These are phyloP conservation scores for Scedosporium dehoogii DNA, from an alignment of 2,329 filamentous ascomycete species.

Conservation along the genomic window DNA sequence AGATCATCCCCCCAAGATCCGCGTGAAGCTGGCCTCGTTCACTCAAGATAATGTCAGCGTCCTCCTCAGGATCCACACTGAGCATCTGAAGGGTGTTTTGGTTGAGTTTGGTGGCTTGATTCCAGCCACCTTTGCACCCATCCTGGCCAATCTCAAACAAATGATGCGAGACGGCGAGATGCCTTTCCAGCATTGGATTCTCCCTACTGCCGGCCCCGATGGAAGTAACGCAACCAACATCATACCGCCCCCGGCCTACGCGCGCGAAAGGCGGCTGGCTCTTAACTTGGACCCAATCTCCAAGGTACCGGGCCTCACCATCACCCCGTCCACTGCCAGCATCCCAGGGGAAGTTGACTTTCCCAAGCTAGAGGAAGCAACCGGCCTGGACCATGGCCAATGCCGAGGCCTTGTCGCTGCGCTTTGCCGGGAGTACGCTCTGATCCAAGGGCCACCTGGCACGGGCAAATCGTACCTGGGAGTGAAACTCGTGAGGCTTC, in stretches of 20 bases:
- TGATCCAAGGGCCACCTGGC: conserved; percentile 66
- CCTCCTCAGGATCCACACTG: not conserved
- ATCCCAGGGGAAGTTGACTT: not conserved
- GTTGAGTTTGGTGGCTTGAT: not conserved
- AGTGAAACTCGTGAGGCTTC: conserved; percentile 45
- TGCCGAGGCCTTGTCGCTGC: conserved; percentile 40
- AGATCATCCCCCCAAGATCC: not conserved
- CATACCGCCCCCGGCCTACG: not conserved
- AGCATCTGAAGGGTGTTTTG: not conserved
- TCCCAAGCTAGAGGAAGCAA: conserved; percentile 13
- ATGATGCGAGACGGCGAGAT: not conserved
- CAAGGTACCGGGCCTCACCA: not conserved
- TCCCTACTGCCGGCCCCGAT: not conserved
- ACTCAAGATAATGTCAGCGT: not conserved
- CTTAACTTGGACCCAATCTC: not conserved
- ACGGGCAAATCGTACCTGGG: conserved; percentile 72
- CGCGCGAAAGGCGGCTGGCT: not conserved
- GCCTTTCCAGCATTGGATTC: not conserved
- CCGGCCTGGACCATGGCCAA: conserved; percentile 42
- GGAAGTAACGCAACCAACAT: not conserved
- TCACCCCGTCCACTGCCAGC: not conserved
- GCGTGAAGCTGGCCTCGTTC: not conserved
- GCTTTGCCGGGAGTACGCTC: conserved; percentile 41
- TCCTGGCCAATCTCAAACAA: not conserved
- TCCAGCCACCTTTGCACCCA: not conserved